Base-by-base conservation (phyloP, 2,329 filamentous ascomycete genomes). In the Amauroascus verrucosus region DNA sequence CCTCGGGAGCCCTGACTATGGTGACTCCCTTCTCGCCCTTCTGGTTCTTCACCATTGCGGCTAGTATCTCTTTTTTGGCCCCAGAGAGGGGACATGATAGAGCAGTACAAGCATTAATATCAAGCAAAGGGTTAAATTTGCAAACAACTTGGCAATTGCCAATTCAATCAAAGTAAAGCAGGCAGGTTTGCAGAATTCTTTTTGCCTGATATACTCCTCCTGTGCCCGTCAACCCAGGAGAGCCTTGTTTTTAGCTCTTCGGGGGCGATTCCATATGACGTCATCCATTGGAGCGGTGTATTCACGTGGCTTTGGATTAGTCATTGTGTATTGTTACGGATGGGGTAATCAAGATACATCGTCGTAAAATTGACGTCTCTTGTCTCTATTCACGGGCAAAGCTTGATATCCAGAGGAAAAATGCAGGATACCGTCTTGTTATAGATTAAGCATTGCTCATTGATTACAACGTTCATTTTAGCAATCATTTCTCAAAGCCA, bases 71-170 rank as follows among this genome's bases (percentile, higher is more conserved):
- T 11, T 20, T 32, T 26, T 52, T 51, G 58, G 54, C 59, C 47
- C 60, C 60, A 62, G 13, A 62, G 38, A 18, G 58, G 65, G 37
- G 61, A 63, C 60, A 63, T 65, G n/a, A 47, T 44, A 26, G 9
- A 33, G 48, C 48, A 24, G 16, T 51, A 24, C 16, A 28, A 43
- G n/a, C 26, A 43, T 44, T 16, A 52, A 46, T n/a, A 5, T 37
- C 30, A 18, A 35, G 8, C 6, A 45, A 13, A 26, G 18, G 13
- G 9, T 6, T 13, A 45, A 18, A n/a, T 28, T 61, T 40, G 47
- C 55, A 37, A 56, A 47, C 47, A 22, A 45, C 24, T 45, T 16
- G 41, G 41, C 41, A 16, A 28, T 13, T 51, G 54, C 3, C 16
- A 24, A 28, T 35, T 13, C 32, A 38, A 38, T 53, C 48, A 51